Conservation (phyloP, 306 rosid species). For the Trifolium fragiferum region DNA sequence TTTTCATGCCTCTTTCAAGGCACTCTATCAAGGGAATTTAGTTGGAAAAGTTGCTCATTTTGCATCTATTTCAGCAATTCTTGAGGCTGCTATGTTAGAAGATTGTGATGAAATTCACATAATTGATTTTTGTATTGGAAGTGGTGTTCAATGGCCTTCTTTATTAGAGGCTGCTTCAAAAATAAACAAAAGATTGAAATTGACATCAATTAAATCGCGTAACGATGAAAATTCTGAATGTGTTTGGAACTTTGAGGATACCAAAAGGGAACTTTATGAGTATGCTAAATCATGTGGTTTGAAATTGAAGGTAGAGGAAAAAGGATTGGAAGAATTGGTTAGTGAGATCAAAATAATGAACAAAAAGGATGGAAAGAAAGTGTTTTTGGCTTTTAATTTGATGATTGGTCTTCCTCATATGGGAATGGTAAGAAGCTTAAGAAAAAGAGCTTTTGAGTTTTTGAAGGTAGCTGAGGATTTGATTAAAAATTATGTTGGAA, state of each 20-base stretch:
- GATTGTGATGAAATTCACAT: constrained; percentile 57
- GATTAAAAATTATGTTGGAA: constrained; percentile 36
- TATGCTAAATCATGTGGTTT: constrained; percentile 56
- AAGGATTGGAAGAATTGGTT: constrained; percentile 51
- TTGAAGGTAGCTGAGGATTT: constrained; percentile 55
- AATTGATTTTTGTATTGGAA: constrained; percentile 60
- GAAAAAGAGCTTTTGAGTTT: constrained; percentile 48
- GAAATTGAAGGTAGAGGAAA: constrained; percentile 58
- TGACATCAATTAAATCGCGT: constrained; percentile 58
- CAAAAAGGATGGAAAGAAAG: constrained; percentile 48
- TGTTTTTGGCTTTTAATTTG: constrained; percentile 61
- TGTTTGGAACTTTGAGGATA: constrained; percentile 53
- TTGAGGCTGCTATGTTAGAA: constrained; percentile 54
- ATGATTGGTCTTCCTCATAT: constrained; percentile 59
- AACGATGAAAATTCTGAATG: constrained; percentile 39
- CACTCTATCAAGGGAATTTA: constrained; percentile 56
- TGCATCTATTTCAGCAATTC: constrained; percentile 57
- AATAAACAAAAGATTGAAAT: constrained; percentile 45
- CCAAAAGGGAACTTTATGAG: constrained; percentile 45
- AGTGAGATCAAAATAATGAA: constrained; percentile 51
- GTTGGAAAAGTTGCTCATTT: constrained; percentile 58
- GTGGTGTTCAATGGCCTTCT: constrained; percentile 61
- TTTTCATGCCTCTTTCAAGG: constrained; percentile 41
- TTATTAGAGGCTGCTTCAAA: constrained; percentile 51
- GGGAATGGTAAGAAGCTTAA: constrained; percentile 53